Conservation (phyloP, 2,329 filamentous ascomycete genomes). For the Aspergillus flavus region DNA sequence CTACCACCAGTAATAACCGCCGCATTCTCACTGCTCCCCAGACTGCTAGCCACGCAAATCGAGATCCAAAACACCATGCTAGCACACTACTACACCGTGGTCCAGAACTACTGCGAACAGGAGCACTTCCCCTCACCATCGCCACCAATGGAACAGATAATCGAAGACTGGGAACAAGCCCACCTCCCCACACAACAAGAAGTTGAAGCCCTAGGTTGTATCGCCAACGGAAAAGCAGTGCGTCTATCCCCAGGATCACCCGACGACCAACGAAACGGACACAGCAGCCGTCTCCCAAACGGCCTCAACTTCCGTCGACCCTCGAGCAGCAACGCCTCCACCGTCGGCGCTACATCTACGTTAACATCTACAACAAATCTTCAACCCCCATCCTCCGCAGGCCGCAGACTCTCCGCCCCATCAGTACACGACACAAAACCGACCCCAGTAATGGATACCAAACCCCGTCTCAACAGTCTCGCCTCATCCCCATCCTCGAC, state of each 20-base stretch:
- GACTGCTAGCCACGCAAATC: conserved; percentile 70
- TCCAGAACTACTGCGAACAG: conserved; percentile 73
- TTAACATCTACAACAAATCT: neutral
- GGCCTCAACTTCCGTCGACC: conserved; percentile 35
- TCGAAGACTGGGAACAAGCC: conserved; percentile 65
- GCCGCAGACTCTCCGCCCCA: conserved; percentile 21
- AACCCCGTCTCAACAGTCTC: conserved; percentile 27
- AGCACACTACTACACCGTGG: conserved; percentile 74
- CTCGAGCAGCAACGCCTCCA: conserved; percentile 32
- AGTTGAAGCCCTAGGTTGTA: conserved; percentile 64
- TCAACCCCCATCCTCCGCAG: conserved; percentile 18
- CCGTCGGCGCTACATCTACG: neutral
- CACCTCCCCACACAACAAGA: conserved; percentile 68
- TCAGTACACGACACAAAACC: conserved; percentile 21
- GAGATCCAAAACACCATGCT: conserved; percentile 77
- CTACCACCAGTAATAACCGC: conserved; percentile 73
- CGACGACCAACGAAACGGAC: conserved; percentile 33
- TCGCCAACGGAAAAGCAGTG: conserved; percentile 67
- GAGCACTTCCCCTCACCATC: conserved; percentile 71
- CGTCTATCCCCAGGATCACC: conserved; percentile 10
- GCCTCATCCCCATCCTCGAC: conserved; percentile 19
- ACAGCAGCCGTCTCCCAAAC: conserved; percentile 43
- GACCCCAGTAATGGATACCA: conserved; percentile 31
- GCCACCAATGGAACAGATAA: conserved; percentile 71
- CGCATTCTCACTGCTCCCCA: conserved; percentile 73